Base-by-base conservation (phyloP, 106 monocot species). In the Dioscorea dumetorum region DNA sequence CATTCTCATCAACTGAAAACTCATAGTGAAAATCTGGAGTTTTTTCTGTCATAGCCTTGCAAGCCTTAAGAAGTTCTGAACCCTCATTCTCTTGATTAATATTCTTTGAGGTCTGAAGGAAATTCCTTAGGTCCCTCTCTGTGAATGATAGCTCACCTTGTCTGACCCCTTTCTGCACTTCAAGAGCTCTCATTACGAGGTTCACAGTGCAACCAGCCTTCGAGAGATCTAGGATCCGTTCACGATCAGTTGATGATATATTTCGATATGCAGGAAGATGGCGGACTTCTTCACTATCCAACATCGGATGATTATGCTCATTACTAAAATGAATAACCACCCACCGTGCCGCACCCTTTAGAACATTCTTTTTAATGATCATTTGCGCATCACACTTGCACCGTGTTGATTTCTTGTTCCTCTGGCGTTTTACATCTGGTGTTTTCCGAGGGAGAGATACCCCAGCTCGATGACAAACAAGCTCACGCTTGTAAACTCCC, bases 381-480 rank as follows among this genome's bases (percentile, higher is more conserved):
- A 91, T 91, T 50, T 84, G 81, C 0, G 91, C 87, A 60, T 84
- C 84, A 72, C 91, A 91, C 56, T 80, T 84, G 34, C 91, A 91
- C 13, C 91, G 81, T 16, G 81, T 81, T 7, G 91, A 91, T 71
- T 84, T 87, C 33, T 91, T 91, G 63, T 91, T 91, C 69, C 91
- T 81, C 57, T 91, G 91, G 4, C 84, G 83, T 70, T 91, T 87
- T 18, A 73, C 61, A 57, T 91, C 91, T 2, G 63, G 67, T 21
- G 83, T 84, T 73, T 91, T 91, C 67, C 91, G 79, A 3, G 91
- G 91, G 4, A 81, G 79, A 34, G 84, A 76, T 48, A 72, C 74
- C 57, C 91, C 91, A 20, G 91, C 87, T 57, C 91, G 87, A 49
- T 87, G 84, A 58, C 91, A 91, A 24, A 87, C 91, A 32, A 91